Conservation (phyloP, 371 early-diverging fungal species). For the Blastocladiella emersonii region DNA sequence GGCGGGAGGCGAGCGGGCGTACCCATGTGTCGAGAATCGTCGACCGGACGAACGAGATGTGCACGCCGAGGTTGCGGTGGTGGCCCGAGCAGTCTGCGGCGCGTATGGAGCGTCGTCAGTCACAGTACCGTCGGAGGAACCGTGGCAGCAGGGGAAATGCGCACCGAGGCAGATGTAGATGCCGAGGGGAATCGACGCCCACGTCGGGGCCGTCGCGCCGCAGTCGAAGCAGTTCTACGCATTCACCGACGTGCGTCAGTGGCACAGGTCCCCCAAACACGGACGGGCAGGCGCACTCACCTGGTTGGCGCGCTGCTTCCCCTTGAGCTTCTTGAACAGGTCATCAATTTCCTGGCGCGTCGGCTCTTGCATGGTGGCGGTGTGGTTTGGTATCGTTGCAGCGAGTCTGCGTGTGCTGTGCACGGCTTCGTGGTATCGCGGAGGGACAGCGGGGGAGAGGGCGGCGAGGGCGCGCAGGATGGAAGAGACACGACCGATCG, state of each 20-base stretch:
- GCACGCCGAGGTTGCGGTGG: slow-evolving; percentile 88
- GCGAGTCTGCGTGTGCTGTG: too few species aligned
- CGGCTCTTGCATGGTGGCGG: too few species aligned
- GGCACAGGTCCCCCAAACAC: not conserved
- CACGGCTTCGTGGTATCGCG: too few species aligned
- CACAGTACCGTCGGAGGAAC: slow-evolving; percentile 15
- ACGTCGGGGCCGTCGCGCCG: slow-evolving; percentile 86
- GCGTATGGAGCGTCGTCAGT: not conserved
- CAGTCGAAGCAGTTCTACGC: slow-evolving; percentile 99
- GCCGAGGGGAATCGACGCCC: slow-evolving; percentile 94
- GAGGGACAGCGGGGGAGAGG: too few species aligned
- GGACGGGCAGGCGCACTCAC: not conserved
- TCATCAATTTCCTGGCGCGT: slow-evolving; percentile 59
- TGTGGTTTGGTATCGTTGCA: too few species aligned
- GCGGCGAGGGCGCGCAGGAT: too few species aligned
- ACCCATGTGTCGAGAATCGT: slow-evolving; percentile 5
- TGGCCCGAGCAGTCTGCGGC: not conserved
- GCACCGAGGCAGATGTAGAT: slow-evolving; percentile 94
- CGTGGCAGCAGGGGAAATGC: slow-evolving; percentile 81
- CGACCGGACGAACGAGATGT: slow-evolving; percentile 90
- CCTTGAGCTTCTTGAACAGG: slow-evolving; percentile 61
- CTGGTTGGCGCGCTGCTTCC: slow-evolving; percentile 55
- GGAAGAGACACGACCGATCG: too few species aligned
- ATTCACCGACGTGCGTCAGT: slow-evolving; percentile 17
- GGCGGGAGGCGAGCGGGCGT: not conserved